These are phyloP conservation scores for Steccherinum ochraceum DNA, from an alignment of 768 basidiomycete species.

Conservation along the genomic window DNA sequence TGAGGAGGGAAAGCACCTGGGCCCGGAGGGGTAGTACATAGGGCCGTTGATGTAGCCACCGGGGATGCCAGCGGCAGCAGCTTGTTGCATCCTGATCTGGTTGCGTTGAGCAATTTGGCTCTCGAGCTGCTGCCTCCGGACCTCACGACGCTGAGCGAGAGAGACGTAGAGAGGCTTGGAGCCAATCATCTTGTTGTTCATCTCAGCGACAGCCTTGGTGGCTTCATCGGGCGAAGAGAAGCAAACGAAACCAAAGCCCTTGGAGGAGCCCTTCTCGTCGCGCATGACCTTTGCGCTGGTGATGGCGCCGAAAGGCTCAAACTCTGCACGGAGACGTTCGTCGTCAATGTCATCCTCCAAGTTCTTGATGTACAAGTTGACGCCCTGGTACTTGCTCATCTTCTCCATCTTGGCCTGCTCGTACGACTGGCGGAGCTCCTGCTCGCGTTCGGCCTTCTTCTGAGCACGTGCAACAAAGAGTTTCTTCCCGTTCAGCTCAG, in stretches of 20 bases:
- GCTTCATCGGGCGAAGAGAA: constrained; percentile 98
- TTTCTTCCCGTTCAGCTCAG: constrained; percentile 78
- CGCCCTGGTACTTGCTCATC: constrained; percentile 95
- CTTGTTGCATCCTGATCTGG: constrained; percentile 95
- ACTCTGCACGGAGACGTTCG: constrained; percentile 93
- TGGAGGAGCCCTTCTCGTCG: constrained; percentile 88
- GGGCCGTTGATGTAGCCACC: constrained; percentile 79
- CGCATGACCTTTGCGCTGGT: constrained; percentile 99
- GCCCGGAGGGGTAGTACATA: constrained; percentile 79
- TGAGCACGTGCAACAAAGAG: constrained; percentile 95
- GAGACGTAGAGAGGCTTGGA: constrained; percentile 98
- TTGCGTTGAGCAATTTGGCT: constrained; percentile 98
- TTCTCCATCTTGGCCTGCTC: constrained; percentile 97
- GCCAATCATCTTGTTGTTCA: constrained; percentile 99
- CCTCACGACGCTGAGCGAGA: constrained; percentile 95
- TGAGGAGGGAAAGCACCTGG: constrained; percentile 77
- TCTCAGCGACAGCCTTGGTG: constrained; percentile 98
- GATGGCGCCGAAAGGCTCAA: constrained; percentile 94
- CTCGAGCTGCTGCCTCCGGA: constrained; percentile 96
- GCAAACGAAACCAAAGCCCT: constrained; percentile 99
- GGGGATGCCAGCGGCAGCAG: constrained; percentile 81
- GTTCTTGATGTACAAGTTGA: constrained; percentile 99
- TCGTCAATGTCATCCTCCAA: constrained; percentile 97
- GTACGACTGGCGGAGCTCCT: constrained; percentile 88
- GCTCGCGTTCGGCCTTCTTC: constrained; percentile 97